phyloP scores from a whole-genome alignment of 495 filamentous ascomycete genomes.

The Penicillium diatomitis region DNA sequence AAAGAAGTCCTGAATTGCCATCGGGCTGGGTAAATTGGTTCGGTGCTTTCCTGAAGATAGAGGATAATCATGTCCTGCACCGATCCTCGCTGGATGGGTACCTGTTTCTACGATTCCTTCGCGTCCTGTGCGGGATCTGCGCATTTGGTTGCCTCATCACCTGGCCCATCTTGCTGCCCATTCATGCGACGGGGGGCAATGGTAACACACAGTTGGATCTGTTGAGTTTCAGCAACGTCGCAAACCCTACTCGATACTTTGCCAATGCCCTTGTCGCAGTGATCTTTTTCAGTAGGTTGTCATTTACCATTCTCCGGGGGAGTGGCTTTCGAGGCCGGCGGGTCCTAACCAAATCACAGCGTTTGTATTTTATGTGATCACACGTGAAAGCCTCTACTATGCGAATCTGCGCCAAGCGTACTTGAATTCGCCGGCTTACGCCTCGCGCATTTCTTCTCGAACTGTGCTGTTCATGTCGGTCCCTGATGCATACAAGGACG shows the following conservation, averaged over 20 bases:
- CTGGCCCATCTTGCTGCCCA: constrained; percentile 73
- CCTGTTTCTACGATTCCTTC: constrained; percentile 72
- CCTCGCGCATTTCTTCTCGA: constrained; percentile 54
- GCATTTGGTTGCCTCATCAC: constrained; percentile 67
- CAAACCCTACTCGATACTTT: constrained; percentile 42
- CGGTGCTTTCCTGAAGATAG: constrained; percentile 48
- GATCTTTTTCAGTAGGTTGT: constrained; percentile 45
- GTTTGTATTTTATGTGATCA: constrained; percentile 57
- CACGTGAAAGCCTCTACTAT: constrained; percentile 59
- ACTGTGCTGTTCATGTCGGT: constrained; percentile 65
- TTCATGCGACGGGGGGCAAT: constrained; percentile 63
- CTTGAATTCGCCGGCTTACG: constrained; percentile 57
- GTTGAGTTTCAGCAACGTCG: constrained; percentile 60
- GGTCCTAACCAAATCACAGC: constrained; percentile 24
- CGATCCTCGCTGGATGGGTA: constrained; percentile 70
- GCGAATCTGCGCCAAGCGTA: constrained; percentile 64
- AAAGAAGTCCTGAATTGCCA: constrained; percentile 33
- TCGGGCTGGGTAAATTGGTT: constrained; percentile 53
- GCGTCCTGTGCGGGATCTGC: constrained; percentile 59
- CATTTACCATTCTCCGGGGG: too few species aligned
- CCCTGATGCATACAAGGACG: constrained; percentile 48
- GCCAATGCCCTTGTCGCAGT: constrained; percentile 50
- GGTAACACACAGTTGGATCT: constrained; percentile 50
- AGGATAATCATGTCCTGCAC: constrained; percentile 53
- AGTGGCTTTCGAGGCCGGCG: background rate